phyloP scores from a whole-genome alignment of 768 basidiomycete species.

The Lactifluus pinguis region DNA sequence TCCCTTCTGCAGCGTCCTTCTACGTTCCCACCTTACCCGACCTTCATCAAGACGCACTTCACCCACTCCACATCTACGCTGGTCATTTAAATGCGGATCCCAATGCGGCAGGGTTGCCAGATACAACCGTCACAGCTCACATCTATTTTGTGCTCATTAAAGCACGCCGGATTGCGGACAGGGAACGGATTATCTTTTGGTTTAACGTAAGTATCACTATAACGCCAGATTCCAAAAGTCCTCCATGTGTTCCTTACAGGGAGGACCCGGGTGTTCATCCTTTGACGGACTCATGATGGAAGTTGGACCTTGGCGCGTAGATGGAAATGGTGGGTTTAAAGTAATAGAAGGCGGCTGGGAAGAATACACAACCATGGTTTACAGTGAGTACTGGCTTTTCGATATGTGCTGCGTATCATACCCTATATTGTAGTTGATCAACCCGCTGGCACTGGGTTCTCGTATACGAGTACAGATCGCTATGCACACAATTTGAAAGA shows the following conservation, averaged over 20 bases:
- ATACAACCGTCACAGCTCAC: constrained; percentile 63
- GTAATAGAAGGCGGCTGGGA: constrained; percentile 90
- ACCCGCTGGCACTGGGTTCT: constrained; percentile 92
- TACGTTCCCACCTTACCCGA: constrained; percentile 72
- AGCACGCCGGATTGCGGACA: constrained; percentile 82
- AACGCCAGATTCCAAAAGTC: background rate
- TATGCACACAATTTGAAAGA: constrained; percentile 74
- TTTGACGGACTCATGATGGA: constrained; percentile 99
- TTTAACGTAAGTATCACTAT: constrained; percentile 70
- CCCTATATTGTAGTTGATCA: constrained; percentile 68
- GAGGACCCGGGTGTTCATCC: constrained; percentile 94
- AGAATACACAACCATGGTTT: constrained; percentile 91
- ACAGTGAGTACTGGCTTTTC: constrained; percentile 45
- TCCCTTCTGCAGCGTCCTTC: constrained; percentile 75
- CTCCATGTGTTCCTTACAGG: constrained; percentile 36
- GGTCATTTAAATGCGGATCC: constrained; percentile 83
- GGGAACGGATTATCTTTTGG: constrained; percentile 88
- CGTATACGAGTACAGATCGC: constrained; percentile 76
- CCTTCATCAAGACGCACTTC: constrained; percentile 59
- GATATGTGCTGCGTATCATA: background rate
- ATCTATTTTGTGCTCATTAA: constrained; percentile 87
- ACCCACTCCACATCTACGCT: constrained; percentile 71
- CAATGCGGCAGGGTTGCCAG: constrained; percentile 37
- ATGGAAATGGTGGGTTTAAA: constrained; percentile 61
- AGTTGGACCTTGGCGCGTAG: constrained; percentile 84